Conservation (phyloP, 306 rosid species). For the Cucumis melo region DNA sequence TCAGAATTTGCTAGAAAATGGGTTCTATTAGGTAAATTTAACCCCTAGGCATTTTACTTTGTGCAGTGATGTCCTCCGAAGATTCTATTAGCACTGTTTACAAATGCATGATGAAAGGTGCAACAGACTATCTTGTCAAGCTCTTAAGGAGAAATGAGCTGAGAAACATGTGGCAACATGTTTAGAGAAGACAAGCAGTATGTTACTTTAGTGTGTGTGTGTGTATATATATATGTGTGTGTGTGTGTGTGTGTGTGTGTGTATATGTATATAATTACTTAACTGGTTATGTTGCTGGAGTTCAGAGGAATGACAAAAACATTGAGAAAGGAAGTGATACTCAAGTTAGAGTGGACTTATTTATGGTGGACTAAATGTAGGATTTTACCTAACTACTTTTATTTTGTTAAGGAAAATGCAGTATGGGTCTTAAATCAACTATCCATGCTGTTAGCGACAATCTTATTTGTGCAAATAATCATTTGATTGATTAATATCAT, state of each 20-base stretch:
- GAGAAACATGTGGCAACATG: constrained; percentile 96
- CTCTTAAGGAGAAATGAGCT: constrained; percentile 83
- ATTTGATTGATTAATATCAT: not conserved
- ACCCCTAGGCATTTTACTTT: constrained; percentile 2
- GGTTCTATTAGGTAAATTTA: not conserved
- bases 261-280: constrained; percentile 21
- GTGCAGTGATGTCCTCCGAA: constrained; percentile 84
- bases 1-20: no score
- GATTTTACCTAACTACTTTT: not conserved
- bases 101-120: constrained; percentile 89
- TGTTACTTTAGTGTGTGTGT: constrained; percentile 2
- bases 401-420: not conserved
- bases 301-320: constrained; percentile 41
- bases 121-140: constrained; percentile 91
- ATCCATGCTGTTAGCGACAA: not conserved
- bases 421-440: not conserved
- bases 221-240: no score
- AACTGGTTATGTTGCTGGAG: constrained; percentile 39
- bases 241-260: no score
- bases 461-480: not conserved
- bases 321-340: constrained; percentile 80
- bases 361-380: not conserved
- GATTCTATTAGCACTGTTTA: constrained; percentile 80
- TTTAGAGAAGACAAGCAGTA: constrained; percentile 94
- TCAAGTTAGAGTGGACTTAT: constrained; percentile 37